Conservation (phyloP, 495 filamentous ascomycete species). For the Trichoderma virens region DNA sequence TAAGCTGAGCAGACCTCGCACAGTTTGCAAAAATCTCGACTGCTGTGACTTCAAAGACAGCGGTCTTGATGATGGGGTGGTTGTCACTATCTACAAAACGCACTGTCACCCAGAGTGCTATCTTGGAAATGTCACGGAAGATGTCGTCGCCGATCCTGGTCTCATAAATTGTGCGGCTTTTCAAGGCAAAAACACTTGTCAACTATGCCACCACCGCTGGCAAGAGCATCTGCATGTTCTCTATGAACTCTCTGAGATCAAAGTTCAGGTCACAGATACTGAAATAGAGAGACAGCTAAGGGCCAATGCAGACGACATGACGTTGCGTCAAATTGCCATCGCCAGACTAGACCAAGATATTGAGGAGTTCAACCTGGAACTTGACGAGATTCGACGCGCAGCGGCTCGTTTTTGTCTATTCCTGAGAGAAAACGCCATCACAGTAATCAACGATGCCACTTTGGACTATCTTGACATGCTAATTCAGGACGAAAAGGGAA, state of each 20-base stretch:
- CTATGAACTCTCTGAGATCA: conserved; percentile 21
- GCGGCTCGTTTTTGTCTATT: conserved; percentile 31
- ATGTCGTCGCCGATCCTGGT: conserved; percentile 8
- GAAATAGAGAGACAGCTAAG: conserved; percentile 20
- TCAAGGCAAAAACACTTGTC: not conserved
- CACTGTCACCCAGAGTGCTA: conserved; percentile 14
- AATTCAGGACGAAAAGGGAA: conserved; percentile 19
- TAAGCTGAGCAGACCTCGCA: conserved; percentile 11
- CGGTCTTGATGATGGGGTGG: conserved; percentile 7
- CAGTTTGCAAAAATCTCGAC: conserved; percentile 10
- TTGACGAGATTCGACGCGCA: conserved; percentile 24
- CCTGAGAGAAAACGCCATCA: conserved; percentile 29
- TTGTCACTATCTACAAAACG: conserved; percentile 12
- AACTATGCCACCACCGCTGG: conserved; percentile 26
- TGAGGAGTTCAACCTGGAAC: conserved; percentile 24
- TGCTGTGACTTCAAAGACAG: conserved; percentile 13
- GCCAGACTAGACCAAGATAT: conserved; percentile 16
- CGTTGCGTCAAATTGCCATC: conserved; percentile 19
- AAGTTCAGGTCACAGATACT: conserved; percentile 17
- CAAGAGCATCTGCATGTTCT: conserved; percentile 28
- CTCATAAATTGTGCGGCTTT: conserved; percentile 12
- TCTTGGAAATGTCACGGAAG: conserved; percentile 8
- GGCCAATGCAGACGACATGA: conserved; percentile 18
- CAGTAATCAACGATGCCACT: conserved; percentile 32
- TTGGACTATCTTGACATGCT: conserved; percentile 30